A percentile compares a stretch with the other conserved stretches of the same genome.
Conservation (phyloP, 306 rosid genomes). For the Cucumis hystrix region DNA sequence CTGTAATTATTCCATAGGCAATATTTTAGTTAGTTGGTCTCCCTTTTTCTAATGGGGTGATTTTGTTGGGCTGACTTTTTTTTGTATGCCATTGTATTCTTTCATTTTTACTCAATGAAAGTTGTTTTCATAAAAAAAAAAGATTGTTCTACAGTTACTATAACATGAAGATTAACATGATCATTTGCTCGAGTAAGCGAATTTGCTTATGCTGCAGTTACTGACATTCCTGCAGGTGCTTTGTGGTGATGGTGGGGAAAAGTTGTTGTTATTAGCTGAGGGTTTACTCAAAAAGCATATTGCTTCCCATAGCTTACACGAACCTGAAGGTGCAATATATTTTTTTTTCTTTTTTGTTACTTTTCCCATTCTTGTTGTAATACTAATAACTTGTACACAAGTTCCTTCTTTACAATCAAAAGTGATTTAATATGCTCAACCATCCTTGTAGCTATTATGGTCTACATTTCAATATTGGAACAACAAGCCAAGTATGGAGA, state of each 20-base stretch:
- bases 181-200: background rate
- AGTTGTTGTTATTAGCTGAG: constrained; percentile 74
- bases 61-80: no score
- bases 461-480: constrained; percentile 81
- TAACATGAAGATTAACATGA: background rate
- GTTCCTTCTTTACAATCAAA: background rate
- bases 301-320: constrained; percentile 81
- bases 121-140: no score
- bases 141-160: background rate
- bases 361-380: background rate
- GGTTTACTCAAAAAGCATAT: constrained; percentile 92
- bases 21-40: no score
- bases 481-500: constrained; percentile 87
- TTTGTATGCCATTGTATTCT: no score
- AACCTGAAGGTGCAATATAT: constrained; percentile 81
- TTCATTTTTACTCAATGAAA: no score
- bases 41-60: no score
- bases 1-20: no score
- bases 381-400: background rate
- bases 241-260: constrained; percentile 75
- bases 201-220: constrained; percentile 8
- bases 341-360: background rate
- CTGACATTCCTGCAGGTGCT: constrained; percentile 46
- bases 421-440: constrained; percentile 8
- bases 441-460: constrained; percentile 58